Evolutionary conservation across 2,329 filamentous ascomycete genomes (phyloP).

Genomic region (Torrubiellomyces zombiae): DNA sequence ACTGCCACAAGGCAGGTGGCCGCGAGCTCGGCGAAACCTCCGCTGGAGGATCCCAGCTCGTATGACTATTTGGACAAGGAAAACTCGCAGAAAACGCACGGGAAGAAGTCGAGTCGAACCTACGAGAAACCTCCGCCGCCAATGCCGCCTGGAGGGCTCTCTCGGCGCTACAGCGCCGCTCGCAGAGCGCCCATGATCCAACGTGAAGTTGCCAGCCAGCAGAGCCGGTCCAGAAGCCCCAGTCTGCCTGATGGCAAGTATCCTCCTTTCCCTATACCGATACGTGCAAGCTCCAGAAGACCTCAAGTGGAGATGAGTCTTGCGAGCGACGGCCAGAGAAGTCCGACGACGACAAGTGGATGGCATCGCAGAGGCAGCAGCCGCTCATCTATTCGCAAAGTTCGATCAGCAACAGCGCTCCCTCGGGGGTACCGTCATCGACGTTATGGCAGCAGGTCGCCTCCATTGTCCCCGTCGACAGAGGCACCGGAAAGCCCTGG

Average conservation of each 20-base stretch:
- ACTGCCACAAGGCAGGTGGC: constrained; percentile 11
- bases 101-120: constrained; percentile 16
- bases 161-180: constrained; percentile 43
- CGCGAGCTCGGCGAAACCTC: constrained; percentile 16
- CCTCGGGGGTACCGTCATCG: constrained; percentile 34
- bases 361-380: constrained; percentile 36
- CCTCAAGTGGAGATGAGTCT: constrained; percentile 48
- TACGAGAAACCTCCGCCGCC: constrained; percentile 21
- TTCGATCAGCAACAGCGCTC: constrained; percentile 65
- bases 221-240: constrained; percentile 45
- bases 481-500: constrained; percentile 52
- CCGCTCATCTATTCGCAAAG: constrained; percentile 52
- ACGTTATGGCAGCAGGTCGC: constrained; percentile 40
- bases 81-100: constrained; percentile 6
- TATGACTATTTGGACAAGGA: constrained; percentile 21
- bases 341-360: constrained; percentile 49
- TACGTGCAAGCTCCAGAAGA: constrained; percentile 71
- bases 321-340: constrained; percentile 56
- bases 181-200: constrained; percentile 68
- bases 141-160: constrained; percentile 11
- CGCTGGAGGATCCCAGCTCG: constrained; percentile 28
- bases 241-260: constrained; percentile 41
- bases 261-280: constrained; percentile 86
- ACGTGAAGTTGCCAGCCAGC: constrained; percentile 56
- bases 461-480: constrained; percentile 49